Evolutionary conservation across 2,329 filamentous ascomycete genomes (phyloP).

Genomic region (Thelonectria blattea): DNA sequence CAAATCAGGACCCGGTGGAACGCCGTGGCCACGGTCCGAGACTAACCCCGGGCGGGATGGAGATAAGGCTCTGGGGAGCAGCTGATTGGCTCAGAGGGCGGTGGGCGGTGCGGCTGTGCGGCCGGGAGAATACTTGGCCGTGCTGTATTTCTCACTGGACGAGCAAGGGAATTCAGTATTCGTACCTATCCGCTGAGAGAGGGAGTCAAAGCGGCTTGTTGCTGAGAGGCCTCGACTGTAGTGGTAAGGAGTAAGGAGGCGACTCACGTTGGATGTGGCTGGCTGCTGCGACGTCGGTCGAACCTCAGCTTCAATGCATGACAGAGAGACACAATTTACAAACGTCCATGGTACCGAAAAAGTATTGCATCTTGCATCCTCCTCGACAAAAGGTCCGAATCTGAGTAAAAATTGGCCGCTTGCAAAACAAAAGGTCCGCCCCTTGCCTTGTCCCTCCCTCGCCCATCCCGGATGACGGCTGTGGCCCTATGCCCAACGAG

Average conservation of each 20-base stretch:
- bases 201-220: background rate
- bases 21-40: conserved; percentile 22
- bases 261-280: background rate
- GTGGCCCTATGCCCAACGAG: conserved; percentile 18
- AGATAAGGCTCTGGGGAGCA: conserved; percentile 33
- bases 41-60: conserved; percentile 35
- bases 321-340: too few species aligned
- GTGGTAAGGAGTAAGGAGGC: background rate
- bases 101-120: conserved; percentile 24
- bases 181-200: background rate
- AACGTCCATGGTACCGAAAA: too few species aligned
- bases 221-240: background rate
- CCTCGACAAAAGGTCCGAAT: conserved; percentile 37
- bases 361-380: background rate
- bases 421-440: background rate
- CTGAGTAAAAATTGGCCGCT: background rate
- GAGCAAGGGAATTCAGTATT: background rate
- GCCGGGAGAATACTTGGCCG: background rate
- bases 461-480: conserved; percentile 13
- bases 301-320: too few species aligned
- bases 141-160: background rate
- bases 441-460: conserved; percentile 5
- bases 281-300: background rate
- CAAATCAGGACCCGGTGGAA: conserved; percentile 15
- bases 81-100: conserved; percentile 27